Evolutionary conservation across 1,284 basidiomycete genomes (phyloP), one percentile per base, ranked within the genome.

Genomic region (Microbotryum violaceum): DNA sequence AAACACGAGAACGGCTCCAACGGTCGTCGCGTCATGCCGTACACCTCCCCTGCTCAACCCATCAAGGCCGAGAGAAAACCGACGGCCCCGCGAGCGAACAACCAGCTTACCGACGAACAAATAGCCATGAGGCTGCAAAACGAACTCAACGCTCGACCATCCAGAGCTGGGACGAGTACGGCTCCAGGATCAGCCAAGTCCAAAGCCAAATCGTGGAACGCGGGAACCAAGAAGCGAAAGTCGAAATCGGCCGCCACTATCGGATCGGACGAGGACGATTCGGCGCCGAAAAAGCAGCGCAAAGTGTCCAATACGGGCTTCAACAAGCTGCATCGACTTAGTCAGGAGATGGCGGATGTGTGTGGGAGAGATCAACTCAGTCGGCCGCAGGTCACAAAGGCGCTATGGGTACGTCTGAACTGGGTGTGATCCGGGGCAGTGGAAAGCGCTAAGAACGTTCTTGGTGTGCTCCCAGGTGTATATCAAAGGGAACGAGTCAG

Each of bases 251-350:
- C 16, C 44, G 48, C 37, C 37, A 42, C 37, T 10, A 10, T 42
- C 37, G 37, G 37, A 42, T 42, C 37, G 16, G 37, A 42, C 45
- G 61, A 62, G 10, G 56, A 31, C 9, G 61, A 53, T 14, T 49
- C 33, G 27, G 57, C 54, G 58, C 54, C 54, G 52, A 49, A 60
- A 54, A 29, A 42, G 37, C 37, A 42, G 37, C 37, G 59, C 6
- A 61, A 53, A 25, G 33, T 37, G 16, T 31, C 25, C 18, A 29
- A 48, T 23, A 57, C 56, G 2, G 66, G 66, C 0, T 67, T 67
- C 59, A 65, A 67, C 61, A 65, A 67, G 55, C 59, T 58, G 7
- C 58, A 61, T 31, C 7, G 57, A 4, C 31, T 67, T 6, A 54
- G 49, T 12, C 44, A 51, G 0, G 63, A 55, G 31, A 16, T 67